These are phyloP conservation scores for Fusarium bulbicola DNA, from an alignment of 2,329 filamentous ascomycete genomes.

Conservation along the genomic window DNA sequence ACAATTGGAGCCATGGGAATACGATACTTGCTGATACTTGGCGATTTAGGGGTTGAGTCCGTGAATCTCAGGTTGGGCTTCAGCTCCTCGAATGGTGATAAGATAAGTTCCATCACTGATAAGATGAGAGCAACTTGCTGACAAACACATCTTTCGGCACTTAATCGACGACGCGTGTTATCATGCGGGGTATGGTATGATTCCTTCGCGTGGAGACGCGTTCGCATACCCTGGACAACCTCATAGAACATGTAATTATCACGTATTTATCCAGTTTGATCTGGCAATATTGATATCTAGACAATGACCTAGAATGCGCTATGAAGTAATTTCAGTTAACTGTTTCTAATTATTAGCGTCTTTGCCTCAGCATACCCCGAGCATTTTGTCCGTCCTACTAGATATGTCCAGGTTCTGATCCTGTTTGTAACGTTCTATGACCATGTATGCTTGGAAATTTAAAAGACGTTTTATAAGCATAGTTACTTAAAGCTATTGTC, in stretches of 20 bases:
- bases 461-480: too few relatives aligned
- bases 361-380: accelerated
- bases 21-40: accelerated
- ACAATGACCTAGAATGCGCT: too few relatives aligned
- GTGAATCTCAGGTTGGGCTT: background rate
- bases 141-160: background rate
- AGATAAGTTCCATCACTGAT: accelerated
- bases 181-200: background rate
- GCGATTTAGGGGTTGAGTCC: background rate
- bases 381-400: accelerated
- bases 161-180: background rate
- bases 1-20: background rate
- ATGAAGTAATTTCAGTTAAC: accelerated
- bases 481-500: too few relatives aligned
- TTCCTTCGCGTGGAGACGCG: background rate
- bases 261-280: too few relatives aligned
- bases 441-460: too few relatives aligned
- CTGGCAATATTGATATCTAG: too few relatives aligned
- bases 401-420: too few relatives aligned
- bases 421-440: too few relatives aligned
- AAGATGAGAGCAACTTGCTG: background rate
- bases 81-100: background rate
- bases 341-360: too few relatives aligned
- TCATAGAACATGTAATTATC: background rate
- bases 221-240: background rate